Evolutionary conservation across 305 asterid genomes (phyloP).

Genomic region (Fraxinus floribunda): DNA sequence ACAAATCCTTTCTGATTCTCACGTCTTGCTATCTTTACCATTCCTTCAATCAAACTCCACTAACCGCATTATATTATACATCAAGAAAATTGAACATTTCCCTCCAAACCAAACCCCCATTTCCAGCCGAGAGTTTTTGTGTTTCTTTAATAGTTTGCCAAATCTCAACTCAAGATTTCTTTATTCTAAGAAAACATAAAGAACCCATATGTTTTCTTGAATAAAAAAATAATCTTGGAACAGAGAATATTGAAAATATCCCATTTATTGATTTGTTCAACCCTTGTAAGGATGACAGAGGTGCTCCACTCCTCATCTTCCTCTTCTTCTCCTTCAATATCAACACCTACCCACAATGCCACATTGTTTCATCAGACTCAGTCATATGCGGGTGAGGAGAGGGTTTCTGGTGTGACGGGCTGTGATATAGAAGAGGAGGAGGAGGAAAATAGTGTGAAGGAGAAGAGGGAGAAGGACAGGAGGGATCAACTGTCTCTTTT

Average conservation of each 20-base stretch:
- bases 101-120: conserved; percentile 32
- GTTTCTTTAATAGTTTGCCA: conserved; percentile 24
- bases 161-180: conserved; percentile 20
- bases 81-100: conserved; percentile 20
- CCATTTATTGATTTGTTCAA: conserved; percentile 46
- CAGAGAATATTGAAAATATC: conserved; percentile 21
- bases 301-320: conserved; percentile 89
- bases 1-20: conserved; percentile 60
- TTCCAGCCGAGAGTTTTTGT: conserved; percentile 25
- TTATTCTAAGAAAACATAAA: conserved; percentile 26
- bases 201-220: conserved; percentile 35
- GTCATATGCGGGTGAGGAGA: conserved; percentile 41
- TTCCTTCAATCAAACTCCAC: conserved; percentile 49
- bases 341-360: conserved; percentile 73
- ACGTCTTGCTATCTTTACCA: conserved; percentile 51
- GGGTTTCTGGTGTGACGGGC: conserved; percentile 30
- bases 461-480: conserved; percentile 58
- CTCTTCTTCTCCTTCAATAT: conserved; percentile 71
- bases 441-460: conserved; percentile 48
- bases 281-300: conserved; percentile 64
- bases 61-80: neutral
- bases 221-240: conserved; percentile 22
- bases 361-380: conserved; percentile 53
- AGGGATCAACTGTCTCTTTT: conserved; percentile 75
- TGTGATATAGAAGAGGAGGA: conserved; percentile 28